Evolutionary conservation across 352 stramenopile species (phyloP).

Genomic region (Lagenidium giganteum): DNA sequence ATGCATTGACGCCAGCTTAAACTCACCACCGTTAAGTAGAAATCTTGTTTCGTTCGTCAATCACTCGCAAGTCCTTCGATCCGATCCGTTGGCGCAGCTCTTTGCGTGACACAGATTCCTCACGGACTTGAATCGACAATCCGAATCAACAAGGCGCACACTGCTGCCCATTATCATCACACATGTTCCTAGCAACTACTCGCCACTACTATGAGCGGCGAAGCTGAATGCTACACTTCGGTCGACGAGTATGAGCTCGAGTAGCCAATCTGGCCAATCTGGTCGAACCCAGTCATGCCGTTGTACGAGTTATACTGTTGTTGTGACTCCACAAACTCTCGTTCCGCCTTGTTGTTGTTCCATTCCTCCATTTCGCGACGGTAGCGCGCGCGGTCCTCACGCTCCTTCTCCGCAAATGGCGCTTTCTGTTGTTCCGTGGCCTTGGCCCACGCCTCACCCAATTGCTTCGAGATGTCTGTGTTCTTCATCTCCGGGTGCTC

Average conservation of each 20-base stretch:
- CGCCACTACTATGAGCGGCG: background rate
- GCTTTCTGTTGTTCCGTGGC: conserved; percentile 87
- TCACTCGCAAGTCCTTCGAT: background rate
- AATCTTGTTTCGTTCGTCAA: background rate
- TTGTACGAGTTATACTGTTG: conserved; percentile 81
- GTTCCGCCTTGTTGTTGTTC: conserved; percentile 82
- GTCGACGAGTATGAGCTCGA: conserved; percentile 66
- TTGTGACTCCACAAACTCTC: conserved; percentile 77
- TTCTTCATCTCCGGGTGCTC: conserved; percentile 95
- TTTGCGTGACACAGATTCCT: too few relatives aligned
- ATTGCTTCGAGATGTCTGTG: conserved; percentile 93
- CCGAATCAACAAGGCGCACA: too few relatives aligned
- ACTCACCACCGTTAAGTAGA: conserved; percentile 1
- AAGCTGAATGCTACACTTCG: conserved; percentile 33
- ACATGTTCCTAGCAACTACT: too few relatives aligned
- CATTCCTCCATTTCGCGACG: conserved; percentile 92
- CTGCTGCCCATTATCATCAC: too few relatives aligned
- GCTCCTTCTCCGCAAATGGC: conserved; percentile 91
- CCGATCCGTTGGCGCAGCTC: conserved; percentile 2
- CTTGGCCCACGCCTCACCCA: conserved; percentile 91
- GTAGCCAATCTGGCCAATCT: conserved; percentile 73
- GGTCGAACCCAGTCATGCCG: conserved; percentile 78
- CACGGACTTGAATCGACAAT: too few relatives aligned
- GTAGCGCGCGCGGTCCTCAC: conserved; percentile 88
- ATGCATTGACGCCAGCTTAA: conserved; percentile 87